Percentiles rank a stretch among this genome's conserved stretches.
Evolutionary conservation across 1,284 basidiomycete species (phyloP).

Genomic region (Papiliotrema laurentii): DNA sequence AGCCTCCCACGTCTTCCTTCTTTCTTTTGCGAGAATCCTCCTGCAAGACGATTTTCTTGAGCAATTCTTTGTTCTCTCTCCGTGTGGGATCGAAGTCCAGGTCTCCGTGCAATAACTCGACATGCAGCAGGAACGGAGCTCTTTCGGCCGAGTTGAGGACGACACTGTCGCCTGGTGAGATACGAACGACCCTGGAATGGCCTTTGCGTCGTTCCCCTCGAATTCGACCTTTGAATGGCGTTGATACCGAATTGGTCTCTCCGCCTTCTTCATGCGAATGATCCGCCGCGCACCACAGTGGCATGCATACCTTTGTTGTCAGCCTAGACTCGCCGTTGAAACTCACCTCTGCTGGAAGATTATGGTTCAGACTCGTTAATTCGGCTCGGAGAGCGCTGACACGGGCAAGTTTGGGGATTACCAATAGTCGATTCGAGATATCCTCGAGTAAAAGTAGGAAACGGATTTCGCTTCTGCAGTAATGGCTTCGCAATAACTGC

Average conservation of each 20-base stretch:
- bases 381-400: conserved; percentile 94
- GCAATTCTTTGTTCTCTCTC: conserved; percentile 75
- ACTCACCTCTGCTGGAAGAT: conserved; percentile 82
- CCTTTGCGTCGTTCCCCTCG: conserved; percentile 53
- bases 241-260: conserved; percentile 28
- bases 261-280: conserved; percentile 48
- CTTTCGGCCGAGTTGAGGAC: conserved; percentile 97
- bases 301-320: conserved; percentile 64
- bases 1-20: conserved; percentile 28
- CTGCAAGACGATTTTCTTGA: conserved; percentile 76
- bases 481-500: conserved; percentile 77
- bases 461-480: conserved; percentile 87
- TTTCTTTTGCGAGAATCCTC: conserved; percentile 52
- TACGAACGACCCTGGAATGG: conserved; percentile 93
- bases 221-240: conserved; percentile 53
- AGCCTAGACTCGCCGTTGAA: background rate
- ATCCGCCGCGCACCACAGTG: conserved; percentile 82
- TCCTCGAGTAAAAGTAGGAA: conserved; percentile 86
- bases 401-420: conserved; percentile 89
- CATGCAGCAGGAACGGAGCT: conserved; percentile 87
- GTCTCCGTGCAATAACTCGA: conserved; percentile 88
- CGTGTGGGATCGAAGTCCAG: conserved; percentile 88
- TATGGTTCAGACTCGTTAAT: conserved; percentile 91
- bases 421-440: conserved; percentile 85
- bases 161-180: conserved; percentile 95